A percentile compares a stretch with the other conserved stretches of the same genome.
phyloP scores from a whole-genome alignment of 768 basidiomycete genomes.

The Collybiopsis luxurians region DNA sequence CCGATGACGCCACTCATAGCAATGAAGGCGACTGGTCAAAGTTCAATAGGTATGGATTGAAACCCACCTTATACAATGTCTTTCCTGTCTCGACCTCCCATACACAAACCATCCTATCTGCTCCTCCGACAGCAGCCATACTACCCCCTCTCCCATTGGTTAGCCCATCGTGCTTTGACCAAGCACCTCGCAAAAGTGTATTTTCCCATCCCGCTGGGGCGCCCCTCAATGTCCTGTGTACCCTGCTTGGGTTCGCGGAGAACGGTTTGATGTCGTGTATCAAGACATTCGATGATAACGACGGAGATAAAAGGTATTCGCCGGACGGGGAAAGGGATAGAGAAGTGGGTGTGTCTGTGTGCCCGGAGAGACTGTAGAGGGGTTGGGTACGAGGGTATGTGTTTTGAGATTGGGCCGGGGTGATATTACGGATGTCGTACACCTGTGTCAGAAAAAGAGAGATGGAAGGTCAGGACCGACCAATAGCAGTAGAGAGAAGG shows the following conservation, averaged over 20 bases:
- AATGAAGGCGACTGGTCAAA: too few relatives aligned
- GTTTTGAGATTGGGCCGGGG: constrained; percentile 78
- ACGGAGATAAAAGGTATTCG: constrained; percentile 84
- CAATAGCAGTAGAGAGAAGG: constrained; percentile 7
- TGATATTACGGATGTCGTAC: constrained; percentile 86
- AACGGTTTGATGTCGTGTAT: constrained; percentile 95
- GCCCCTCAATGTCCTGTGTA: constrained; percentile 78
- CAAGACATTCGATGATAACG: constrained; percentile 84
- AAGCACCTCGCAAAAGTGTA: constrained; percentile 76
- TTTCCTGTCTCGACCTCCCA: constrained; percentile 83
- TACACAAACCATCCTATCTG: constrained; percentile 82
- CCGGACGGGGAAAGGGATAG: constrained; percentile 90
- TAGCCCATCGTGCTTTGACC: constrained; percentile 77
- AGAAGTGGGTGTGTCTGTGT: constrained; percentile 91
- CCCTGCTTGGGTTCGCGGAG: constrained; percentile 75
- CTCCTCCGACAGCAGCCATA: constrained; percentile 85
- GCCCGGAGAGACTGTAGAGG: constrained; percentile 75
- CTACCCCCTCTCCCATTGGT: constrained; percentile 37
- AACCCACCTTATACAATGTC: constrained; percentile 72
- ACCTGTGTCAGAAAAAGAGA: constrained; percentile 44
- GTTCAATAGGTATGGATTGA: not conserved
- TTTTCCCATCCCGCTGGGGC: constrained; percentile 95
- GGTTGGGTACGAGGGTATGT: constrained; percentile 90
- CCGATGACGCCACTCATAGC: too few relatives aligned
- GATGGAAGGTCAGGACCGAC: not conserved